Evolutionary conservation across 192 early-diverging fungal species (phyloP), one percentile per base, ranked within the genome.

Genomic region (Backusella tuberculispora): DNA sequence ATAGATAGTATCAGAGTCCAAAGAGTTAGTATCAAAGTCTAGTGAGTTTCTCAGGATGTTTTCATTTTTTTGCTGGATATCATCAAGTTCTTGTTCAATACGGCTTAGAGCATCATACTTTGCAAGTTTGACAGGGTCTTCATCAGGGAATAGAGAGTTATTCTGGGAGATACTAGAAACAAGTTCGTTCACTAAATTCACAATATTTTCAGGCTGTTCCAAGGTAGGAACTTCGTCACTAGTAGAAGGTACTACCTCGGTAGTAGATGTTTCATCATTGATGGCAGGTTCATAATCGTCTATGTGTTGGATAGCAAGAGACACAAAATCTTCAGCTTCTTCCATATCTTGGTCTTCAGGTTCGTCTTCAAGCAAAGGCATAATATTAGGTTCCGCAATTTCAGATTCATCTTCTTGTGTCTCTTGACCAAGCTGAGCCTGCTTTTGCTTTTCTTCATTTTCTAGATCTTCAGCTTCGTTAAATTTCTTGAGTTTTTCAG

Each of bases 71-170:
- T 63, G 21, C 29, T 68, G 65, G 6, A 69, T 75, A 26, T 60
- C 6, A 8, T 69, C 66, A 7, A 75, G 50, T 17, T 69, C 67
- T 43, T 67, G 21, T 19, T 53, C 50, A 69, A 75, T 75, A 17
- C 10, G 14, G 9, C 42, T 56, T 6, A 75, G 66, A 3, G 68
- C 45, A n/a, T 69, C 68, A 24, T 47, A 69, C 26, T 69, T 69
- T 15, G 68, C 68, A 47, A 47, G 43, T 19, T 47, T 69, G 44
- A 47, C 45, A 14, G 68, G 21, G 17, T 69, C 44, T 69, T 67
- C 66, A 24, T 67, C 40, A 42, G 41, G 19, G 66, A 67, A 67
- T 3, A 19, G 15, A 24, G 66, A 13, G n/a, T 42, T n/a, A 41
- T 43, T 19, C 37, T 66, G 29, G 17, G 17, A n/a, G 5, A 41